Conservation (phyloP, 2,329 filamentous ascomycete species). For the Verruconis gallopava region DNA sequence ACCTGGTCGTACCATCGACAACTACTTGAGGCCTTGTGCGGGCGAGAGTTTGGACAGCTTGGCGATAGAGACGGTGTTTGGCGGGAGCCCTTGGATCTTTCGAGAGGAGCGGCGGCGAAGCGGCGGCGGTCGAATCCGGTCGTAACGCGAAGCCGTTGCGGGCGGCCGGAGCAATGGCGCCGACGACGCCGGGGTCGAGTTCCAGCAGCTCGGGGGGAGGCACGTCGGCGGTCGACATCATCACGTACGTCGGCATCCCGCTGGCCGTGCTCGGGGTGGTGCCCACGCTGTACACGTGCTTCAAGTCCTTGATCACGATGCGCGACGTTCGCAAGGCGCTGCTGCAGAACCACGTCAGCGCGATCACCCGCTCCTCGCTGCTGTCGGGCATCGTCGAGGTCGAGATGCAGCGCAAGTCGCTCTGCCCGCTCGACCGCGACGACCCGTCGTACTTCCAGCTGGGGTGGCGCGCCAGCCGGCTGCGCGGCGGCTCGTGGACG, state of each 20-base stretch:
- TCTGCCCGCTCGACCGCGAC: conserved; percentile 46
- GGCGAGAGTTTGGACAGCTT: no score
- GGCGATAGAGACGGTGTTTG: no score
- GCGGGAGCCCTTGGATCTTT: no score
- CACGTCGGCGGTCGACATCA: conserved; percentile 15
- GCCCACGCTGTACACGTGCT: conserved; percentile 53
- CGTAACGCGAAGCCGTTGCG: no score
- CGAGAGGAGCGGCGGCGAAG: no score
- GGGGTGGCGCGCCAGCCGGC: conserved; percentile 36
- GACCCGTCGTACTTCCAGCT: conserved; percentile 47
- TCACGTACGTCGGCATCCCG: conserved; percentile 32
- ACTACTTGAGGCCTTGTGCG: no score
- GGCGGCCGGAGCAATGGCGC: no score
- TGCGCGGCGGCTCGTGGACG: conserved; percentile 51
- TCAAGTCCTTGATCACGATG: conserved; percentile 45
- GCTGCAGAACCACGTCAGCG: conserved; percentile 40
- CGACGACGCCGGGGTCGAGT: no score
- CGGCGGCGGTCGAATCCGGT: no score
- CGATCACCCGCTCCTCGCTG: conserved; percentile 49
- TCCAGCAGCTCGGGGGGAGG: no score
- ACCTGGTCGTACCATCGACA: no score
- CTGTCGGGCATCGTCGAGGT: conserved; percentile 55
- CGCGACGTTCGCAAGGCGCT: conserved; percentile 49
- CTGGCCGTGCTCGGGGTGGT: conserved; percentile 47
- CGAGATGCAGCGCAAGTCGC: conserved; percentile 51